Evolutionary conservation across 1,284 basidiomycete genomes (phyloP).

Genomic region (Trichosporon ovoides): DNA sequence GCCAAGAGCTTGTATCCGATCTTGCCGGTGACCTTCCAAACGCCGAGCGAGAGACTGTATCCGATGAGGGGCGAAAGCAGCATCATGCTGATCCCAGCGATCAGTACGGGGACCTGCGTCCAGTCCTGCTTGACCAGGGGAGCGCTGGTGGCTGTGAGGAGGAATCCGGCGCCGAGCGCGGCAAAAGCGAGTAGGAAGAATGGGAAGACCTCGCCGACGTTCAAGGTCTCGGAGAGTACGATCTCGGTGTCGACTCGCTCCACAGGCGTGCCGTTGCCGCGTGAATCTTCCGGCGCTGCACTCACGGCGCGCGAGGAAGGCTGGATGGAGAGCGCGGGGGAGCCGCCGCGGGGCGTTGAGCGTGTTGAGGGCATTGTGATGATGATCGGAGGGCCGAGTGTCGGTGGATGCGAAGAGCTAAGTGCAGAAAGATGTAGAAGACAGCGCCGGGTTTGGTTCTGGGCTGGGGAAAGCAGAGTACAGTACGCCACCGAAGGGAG

Average conservation of each 20-base stretch:
- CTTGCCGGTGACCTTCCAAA: neutral
- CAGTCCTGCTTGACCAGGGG: neutral
- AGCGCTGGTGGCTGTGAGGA: neutral
- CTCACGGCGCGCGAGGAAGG: neutral
- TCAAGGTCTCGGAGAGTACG: neutral
- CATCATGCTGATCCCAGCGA: neutral
- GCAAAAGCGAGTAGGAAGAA: slow-evolving; percentile 1
- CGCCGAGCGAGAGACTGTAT: neutral
- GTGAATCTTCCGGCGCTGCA: neutral
- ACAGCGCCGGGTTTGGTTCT: too few relatives aligned
- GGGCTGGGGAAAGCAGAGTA: too few relatives aligned
- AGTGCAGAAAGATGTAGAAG: neutral
- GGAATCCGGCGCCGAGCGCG: neutral
- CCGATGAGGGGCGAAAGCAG: neutral
- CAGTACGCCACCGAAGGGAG: too few relatives aligned
- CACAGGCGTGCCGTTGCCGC: neutral
- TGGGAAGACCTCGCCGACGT: neutral
- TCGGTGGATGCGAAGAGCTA: neutral
- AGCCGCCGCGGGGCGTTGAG: neutral
- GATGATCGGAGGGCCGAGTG: neutral
- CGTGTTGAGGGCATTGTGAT: neutral
- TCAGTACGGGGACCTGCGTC: neutral
- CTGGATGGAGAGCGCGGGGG: neutral
- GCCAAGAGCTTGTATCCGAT: neutral
- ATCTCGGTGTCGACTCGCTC: neutral